These are phyloP conservation scores for Phlegmacium glaucopus DNA, from an alignment of 768 basidiomycete species.

Conservation along the genomic window DNA sequence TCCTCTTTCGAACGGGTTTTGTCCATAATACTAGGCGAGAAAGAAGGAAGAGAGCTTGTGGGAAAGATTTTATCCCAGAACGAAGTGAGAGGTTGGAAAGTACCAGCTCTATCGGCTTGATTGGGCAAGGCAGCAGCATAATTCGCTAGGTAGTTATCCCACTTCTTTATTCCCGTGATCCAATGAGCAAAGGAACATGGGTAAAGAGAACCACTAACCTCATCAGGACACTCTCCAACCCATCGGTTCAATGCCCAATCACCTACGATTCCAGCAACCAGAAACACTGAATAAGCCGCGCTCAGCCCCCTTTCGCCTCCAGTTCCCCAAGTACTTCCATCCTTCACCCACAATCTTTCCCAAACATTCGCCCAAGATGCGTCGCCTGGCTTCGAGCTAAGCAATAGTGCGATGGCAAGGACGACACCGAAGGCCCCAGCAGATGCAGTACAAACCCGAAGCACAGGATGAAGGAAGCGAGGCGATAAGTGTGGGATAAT, in stretches of 20 bases:
- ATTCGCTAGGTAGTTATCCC: constrained; percentile 63
- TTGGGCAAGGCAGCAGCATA: constrained; percentile 55
- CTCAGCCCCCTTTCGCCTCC: constrained; percentile 55
- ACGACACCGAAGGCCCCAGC: constrained; percentile 57
- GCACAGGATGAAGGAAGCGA: constrained; percentile 39
- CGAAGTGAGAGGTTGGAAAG: constrained; percentile 49
- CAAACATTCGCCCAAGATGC: constrained; percentile 56
- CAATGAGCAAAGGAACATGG: neutral
- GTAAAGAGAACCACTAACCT: constrained; percentile 36
- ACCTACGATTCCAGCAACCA: constrained; percentile 38
- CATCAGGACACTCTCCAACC: constrained; percentile 67
- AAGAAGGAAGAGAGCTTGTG: neutral
- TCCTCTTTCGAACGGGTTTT: constrained; percentile 19
- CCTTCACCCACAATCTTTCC: constrained; percentile 55
- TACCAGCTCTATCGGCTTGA: constrained; percentile 51
- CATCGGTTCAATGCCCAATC: constrained; percentile 56
- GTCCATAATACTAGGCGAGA: neutral
- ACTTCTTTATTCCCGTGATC: constrained; percentile 44
- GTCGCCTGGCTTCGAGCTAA: constrained; percentile 31
- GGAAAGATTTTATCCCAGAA: constrained; percentile 51
- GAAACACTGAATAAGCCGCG: constrained; percentile 52
- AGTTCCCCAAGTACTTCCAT: constrained; percentile 50
- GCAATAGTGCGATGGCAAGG: constrained; percentile 51
- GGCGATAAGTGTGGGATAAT: constrained; percentile 42
- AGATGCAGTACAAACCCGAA: constrained; percentile 51